These are phyloP conservation scores for Saprolegnia diclina DNA, from an alignment of 352 stramenopile species.

Conservation along the genomic window DNA sequence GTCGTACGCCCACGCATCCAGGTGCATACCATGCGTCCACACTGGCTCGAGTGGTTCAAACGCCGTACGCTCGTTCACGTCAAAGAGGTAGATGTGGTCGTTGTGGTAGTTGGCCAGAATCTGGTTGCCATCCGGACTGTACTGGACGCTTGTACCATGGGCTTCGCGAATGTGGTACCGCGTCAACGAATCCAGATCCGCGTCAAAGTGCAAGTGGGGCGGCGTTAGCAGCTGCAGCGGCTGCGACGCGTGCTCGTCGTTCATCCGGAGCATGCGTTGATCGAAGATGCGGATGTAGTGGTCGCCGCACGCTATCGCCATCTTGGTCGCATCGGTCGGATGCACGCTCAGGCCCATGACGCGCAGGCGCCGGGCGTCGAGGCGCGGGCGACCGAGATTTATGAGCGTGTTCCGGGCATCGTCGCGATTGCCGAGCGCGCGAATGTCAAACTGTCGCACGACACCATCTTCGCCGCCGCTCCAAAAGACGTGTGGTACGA, in stretches of 20 bases:
- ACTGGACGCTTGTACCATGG: conserved; percentile 78
- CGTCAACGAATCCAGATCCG: conserved; percentile 36
- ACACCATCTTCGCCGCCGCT: conserved; percentile 78
- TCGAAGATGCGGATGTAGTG: conserved; percentile 77
- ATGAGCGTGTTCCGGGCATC: conserved; percentile 55
- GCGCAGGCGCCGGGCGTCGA: conserved; percentile 36
- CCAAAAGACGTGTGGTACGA: conserved; percentile 77
- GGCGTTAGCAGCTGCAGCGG: conserved; percentile 64
- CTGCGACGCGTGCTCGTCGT: conserved; percentile 37
- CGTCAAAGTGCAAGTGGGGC: conserved; percentile 69
- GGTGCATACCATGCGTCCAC: conserved; percentile 24
- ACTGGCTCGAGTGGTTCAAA: conserved; percentile 15
- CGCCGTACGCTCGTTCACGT: conserved; percentile 33
- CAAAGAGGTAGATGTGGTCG: conserved; percentile 81
- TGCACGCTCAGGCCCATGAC: conserved; percentile 72
- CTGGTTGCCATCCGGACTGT: conserved; percentile 57
- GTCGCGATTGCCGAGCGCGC: conserved; percentile 38
- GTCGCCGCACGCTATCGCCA: conserved; percentile 67
- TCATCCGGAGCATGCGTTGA: conserved; percentile 62
- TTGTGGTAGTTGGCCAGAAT: conserved; percentile 80
- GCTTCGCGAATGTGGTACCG: conserved; percentile 46
- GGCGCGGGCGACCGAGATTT: conserved; percentile 49
- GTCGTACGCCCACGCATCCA: conserved; percentile 24
- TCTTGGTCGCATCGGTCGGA: conserved; percentile 63
- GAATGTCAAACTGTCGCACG: conserved; percentile 79